These are phyloP conservation scores for Alternaria brassicae DNA, from an alignment of 2,329 filamentous ascomycete species.

Conservation along the genomic window DNA sequence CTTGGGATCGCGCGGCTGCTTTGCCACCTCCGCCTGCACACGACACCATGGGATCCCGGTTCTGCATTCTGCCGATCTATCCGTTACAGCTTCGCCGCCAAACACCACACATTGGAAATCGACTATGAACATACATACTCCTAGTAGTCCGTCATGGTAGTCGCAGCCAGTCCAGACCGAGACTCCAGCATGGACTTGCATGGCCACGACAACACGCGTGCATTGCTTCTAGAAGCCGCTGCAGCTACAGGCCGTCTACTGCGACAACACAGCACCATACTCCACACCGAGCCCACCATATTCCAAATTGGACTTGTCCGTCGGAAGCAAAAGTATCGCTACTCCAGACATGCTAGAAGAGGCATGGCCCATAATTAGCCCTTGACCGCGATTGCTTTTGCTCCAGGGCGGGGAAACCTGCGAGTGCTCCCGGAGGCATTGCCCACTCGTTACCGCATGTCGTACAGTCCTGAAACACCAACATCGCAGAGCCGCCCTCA, in stretches of 20 bases:
- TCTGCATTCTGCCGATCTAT: conserved; percentile 21
- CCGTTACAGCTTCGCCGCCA: conserved; percentile 18
- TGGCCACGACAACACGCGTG: conserved; percentile 18
- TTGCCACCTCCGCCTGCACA: conserved; percentile 32
- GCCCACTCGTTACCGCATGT: conserved; percentile 14
- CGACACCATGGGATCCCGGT: conserved; percentile 15
- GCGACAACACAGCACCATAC: not conserved
- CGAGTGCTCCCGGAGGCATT: conserved; percentile 10
- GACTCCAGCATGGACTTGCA: conserved; percentile 18
- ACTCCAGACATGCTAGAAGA: not conserved
- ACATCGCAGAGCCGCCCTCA: conserved; percentile 24
- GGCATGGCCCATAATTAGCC: not conserved
- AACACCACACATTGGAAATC: not conserved
- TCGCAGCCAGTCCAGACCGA: conserved; percentile 27
- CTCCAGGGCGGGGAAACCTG: conserved; percentile 21
- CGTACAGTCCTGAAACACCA: conserved; percentile 32
- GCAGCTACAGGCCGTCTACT: not conserved
- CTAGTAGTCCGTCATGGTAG: too few relatives aligned
- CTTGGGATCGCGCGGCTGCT: conserved; percentile 24
- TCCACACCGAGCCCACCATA: not conserved
- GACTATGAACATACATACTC: too few relatives aligned
- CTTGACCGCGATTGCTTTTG: conserved; percentile 1
- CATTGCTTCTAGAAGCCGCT: conserved; percentile 2
- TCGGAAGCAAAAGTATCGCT: not conserved
- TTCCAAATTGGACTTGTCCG: not conserved